Evolutionary conservation across 176 grass and related monocot genomes (phyloP).

Genomic region (Oryza glaberrima): DNA sequence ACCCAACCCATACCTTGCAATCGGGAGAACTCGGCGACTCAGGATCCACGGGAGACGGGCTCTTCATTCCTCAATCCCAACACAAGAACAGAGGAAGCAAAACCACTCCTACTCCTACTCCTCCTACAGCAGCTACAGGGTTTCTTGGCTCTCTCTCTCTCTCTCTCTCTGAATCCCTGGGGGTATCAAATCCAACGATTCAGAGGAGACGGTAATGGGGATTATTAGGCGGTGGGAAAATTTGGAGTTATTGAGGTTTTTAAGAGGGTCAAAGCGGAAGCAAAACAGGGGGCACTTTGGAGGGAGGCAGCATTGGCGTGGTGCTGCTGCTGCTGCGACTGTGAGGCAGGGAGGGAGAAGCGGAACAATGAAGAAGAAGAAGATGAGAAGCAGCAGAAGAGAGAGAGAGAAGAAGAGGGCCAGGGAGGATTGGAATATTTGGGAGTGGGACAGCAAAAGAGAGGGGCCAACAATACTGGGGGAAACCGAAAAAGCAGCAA

Average conservation of each 20-base stretch:
- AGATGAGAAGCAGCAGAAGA: conserved; percentile 25
- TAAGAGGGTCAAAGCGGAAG: conserved; percentile 46
- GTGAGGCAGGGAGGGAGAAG: conserved; percentile 1
- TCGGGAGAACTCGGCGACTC: conserved; percentile 44
- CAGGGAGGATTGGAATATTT: conserved; percentile 33
- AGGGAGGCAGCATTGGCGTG: conserved; percentile 36
- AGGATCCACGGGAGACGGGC: conserved; percentile 52
- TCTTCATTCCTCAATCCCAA: conserved; percentile 43
- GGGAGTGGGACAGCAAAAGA: conserved; percentile 23
- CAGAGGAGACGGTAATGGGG: conserved; percentile 17
- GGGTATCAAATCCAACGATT: conserved; percentile 3
- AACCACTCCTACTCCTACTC: background rate
- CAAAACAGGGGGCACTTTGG: conserved; percentile 36
- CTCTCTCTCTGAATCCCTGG: background rate
- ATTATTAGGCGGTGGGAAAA: conserved; percentile 25
- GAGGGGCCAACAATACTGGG: background rate
- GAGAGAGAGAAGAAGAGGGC: background rate
- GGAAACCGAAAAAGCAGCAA: conserved; percentile 27
- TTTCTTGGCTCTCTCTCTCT: background rate
- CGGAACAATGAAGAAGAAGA: conserved; percentile 29
- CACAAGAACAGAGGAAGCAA: conserved; percentile 6
- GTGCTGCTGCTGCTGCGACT: background rate
- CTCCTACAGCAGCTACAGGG: background rate
- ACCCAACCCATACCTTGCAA: conserved; percentile 28
- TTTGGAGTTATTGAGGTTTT: conserved; percentile 34